Conservation (phyloP, 192 early-diverging fungal genomes). For the Tieghemiomyces parasiticus region DNA sequence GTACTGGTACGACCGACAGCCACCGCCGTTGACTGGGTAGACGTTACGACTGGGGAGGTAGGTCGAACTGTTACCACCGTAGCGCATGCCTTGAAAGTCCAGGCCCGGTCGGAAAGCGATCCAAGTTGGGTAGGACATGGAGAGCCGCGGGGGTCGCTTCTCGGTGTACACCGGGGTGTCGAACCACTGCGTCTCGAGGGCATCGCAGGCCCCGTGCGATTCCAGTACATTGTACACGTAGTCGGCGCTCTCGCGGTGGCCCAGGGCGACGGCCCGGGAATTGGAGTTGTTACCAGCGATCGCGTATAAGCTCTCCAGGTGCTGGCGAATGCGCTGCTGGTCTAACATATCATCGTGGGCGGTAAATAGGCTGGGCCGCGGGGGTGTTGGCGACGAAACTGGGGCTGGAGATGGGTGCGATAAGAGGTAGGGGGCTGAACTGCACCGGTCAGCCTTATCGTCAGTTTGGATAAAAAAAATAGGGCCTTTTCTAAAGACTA, state of each 20-base stretch:
- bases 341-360: not conserved
- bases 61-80: slow-evolving; percentile 1
- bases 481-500: too few species aligned
- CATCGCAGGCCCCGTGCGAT: not conserved
- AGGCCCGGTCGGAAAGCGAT: not conserved
- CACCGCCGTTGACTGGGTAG: not conserved
- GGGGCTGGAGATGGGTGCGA: too few species aligned
- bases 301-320: not conserved
- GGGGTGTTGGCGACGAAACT: too few species aligned
- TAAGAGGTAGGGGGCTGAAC: too few species aligned
- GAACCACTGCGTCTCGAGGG: slow-evolving; percentile 10
- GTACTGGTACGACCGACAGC: slow-evolving; percentile 9
- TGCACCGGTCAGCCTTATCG: too few species aligned
- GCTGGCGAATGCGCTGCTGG: slow-evolving; percentile 5
- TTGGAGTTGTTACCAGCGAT: slow-evolving; percentile 5
- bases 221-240: slow-evolving; percentile 7
- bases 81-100: slow-evolving; percentile 9
- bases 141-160: not conserved
- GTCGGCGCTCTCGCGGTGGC: slow-evolving; percentile 4
- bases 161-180: not conserved
- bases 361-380: not conserved
- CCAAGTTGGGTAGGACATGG: not conserved
- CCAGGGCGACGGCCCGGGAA: slow-evolving; percentile 1
- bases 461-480: too few species aligned
- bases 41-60: not conserved